A percentile compares a stretch with the other conserved stretches of the same genome.
Evolutionary conservation across 2,329 filamentous ascomycete genomes (phyloP).

Genomic region (Cryphonectria radicalis): DNA sequence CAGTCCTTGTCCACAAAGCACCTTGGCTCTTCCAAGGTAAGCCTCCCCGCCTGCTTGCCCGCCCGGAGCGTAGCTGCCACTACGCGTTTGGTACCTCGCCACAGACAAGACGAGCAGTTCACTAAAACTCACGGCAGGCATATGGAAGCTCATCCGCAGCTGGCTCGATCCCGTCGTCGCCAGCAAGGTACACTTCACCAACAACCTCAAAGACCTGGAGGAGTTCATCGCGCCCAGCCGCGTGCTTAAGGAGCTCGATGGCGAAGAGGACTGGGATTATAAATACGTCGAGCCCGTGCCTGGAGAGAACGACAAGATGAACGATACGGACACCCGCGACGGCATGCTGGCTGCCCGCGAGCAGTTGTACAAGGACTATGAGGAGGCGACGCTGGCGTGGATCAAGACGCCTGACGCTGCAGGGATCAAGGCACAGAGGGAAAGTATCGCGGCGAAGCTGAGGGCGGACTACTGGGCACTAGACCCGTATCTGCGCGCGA

Average conservation of each 20-base stretch:
- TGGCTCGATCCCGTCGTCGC: conserved; percentile 98
- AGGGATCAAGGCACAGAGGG: conserved; percentile 60
- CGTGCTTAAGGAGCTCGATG: conserved; percentile 83
- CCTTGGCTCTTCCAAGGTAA: conserved; percentile 94
- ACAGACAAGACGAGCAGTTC: conserved; percentile 20
- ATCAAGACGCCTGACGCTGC: conserved; percentile 57
- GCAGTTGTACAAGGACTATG: conserved; percentile 71
- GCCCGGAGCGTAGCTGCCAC: neutral
- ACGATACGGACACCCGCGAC: conserved; percentile 65
- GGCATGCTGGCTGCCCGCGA: conserved; percentile 66
- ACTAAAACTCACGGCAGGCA: conserved; percentile 54
- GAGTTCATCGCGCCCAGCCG: conserved; percentile 72
- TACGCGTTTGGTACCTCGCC: neutral
- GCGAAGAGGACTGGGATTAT: conserved; percentile 84
- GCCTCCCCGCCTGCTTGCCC: neutral
- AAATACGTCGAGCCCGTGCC: conserved; percentile 75
- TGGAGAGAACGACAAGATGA: conserved; percentile 79
- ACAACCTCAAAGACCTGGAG: conserved; percentile 76
- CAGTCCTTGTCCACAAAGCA: conserved; percentile 91
- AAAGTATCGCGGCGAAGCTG: conserved; percentile 65
- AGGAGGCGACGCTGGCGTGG: conserved; percentile 77
- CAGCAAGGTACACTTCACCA: conserved; percentile 91
- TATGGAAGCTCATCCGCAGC: conserved; percentile 93
- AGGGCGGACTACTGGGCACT: conserved; percentile 83
- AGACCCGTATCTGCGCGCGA: conserved; percentile 84